Percentiles rank a stretch among this genome's conserved stretches.
These are phyloP conservation scores for Pichia sp. DNA, from an alignment of 1,139 yeast species.

Conservation along the genomic window DNA sequence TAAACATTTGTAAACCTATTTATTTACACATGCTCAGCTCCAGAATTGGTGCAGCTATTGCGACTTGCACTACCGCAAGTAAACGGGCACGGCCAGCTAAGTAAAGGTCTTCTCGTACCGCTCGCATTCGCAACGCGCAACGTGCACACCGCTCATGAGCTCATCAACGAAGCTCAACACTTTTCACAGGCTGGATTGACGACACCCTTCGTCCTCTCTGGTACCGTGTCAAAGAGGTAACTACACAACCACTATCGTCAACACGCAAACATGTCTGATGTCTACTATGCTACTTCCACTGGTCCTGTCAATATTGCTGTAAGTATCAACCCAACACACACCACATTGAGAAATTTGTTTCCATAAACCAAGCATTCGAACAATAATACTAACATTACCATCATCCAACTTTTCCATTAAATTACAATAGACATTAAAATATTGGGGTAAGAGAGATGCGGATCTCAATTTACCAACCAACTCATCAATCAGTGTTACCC, in stretches of 20 bases:
- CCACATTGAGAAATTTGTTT: slow-evolving; percentile 45
- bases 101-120: slow-evolving; percentile 7
- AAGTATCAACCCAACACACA: no score
- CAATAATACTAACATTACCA: slow-evolving; percentile 13
- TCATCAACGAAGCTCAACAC: slow-evolving; percentile 5
- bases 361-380: background rate
- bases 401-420: background rate
- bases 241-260: no score
- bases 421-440: slow-evolving; percentile 51
- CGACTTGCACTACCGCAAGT: no score
- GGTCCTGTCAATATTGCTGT: slow-evolving; percentile 96
- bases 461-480: slow-evolving; percentile 89
- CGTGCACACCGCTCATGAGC: background rate
- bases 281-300: slow-evolving; percentile 77
- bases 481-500: slow-evolving; percentile 91
- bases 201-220: no score
- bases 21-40: no score
- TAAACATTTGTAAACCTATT: no score
- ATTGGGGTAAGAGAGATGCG: slow-evolving; percentile 98
- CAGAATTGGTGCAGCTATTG: no score
- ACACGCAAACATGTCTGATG: slow-evolving; percentile 24
- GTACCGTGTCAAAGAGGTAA: no score
- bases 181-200: no score
- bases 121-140: slow-evolving; percentile 5
- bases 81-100: no score